Evolutionary conservation across 2,329 filamentous ascomycete species (phyloP).

Genomic region (Diplodia corticola): DNA sequence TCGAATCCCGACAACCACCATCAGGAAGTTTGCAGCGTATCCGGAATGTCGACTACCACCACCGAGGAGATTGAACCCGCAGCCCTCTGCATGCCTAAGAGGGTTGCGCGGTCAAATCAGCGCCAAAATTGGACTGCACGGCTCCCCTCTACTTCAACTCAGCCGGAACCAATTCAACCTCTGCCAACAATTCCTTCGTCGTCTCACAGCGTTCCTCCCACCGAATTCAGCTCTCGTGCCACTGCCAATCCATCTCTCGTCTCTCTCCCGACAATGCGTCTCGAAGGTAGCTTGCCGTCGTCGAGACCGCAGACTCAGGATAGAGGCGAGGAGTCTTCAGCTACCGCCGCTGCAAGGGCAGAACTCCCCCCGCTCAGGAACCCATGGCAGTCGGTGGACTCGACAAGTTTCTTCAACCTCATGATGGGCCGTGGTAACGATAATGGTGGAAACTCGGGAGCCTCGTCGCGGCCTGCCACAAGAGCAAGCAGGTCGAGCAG

Average conservation of each 20-base stretch:
- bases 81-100: slow-evolving; percentile 6
- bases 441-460: not conserved
- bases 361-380: slow-evolving; percentile 13
- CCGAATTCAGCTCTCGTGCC: not conserved
- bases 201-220: not conserved
- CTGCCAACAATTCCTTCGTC: not conserved
- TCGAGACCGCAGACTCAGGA: not conserved
- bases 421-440: not conserved
- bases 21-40: slow-evolving; percentile 1
- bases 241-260: not conserved
- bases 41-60: not conserved
- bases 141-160: not conserved
- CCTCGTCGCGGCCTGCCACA: not conserved
- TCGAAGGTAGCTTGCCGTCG: slow-evolving; percentile 1
- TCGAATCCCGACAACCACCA: not conserved
- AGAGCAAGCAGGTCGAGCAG: slow-evolving; percentile 9
- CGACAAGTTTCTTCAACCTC: slow-evolving; percentile 9
- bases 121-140: slow-evolving; percentile 1
- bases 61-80: not conserved
- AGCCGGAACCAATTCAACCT: not conserved
- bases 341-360: not conserved
- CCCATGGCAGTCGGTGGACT: slow-evolving; percentile 19
- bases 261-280: slow-evolving; percentile 10
- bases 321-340: slow-evolving; percentile 7
- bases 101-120: not conserved